Evolutionary conservation across 306 rosid genomes (phyloP).

Genomic region (Corylus americana): DNA sequence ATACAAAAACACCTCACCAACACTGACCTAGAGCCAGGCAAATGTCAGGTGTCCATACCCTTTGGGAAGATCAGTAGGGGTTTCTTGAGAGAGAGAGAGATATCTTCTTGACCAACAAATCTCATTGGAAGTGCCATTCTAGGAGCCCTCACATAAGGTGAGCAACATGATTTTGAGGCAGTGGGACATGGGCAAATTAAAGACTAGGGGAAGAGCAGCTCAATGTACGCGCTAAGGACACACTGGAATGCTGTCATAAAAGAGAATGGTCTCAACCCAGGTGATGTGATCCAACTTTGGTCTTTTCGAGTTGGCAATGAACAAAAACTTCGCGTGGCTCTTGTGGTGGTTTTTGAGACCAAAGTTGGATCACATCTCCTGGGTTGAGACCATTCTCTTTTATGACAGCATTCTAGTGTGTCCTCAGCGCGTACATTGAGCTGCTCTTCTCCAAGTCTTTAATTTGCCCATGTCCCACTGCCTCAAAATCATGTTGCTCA

Average conservation of each 20-base stretch:
- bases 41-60: not conserved
- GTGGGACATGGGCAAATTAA: conserved; percentile 4
- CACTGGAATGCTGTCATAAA: not conserved
- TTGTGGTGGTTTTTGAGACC: conserved; percentile 8
- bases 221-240: conserved; percentile 4
- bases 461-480: conserved; percentile 8
- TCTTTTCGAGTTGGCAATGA: not conserved
- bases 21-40: not conserved
- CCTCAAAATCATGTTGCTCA: not conserved
- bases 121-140: not conserved
- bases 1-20: not conserved
- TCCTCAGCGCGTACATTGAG: conserved; percentile 9
- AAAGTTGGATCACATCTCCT: not conserved
- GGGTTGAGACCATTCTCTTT: not conserved
- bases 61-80: not conserved
- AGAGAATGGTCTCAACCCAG: not conserved
- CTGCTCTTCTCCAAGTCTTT: not conserved
- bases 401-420: not conserved
- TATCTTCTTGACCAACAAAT: not conserved
- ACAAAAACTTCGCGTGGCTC: not conserved
- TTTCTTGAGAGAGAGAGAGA: conserved; percentile 1
- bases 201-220: not conserved
- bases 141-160: not conserved
- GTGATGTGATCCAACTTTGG: not conserved
- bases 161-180: not conserved